Evolutionary conservation across 345 rosid species (phyloP).

Genomic region (Cardamine occulta): DNA sequence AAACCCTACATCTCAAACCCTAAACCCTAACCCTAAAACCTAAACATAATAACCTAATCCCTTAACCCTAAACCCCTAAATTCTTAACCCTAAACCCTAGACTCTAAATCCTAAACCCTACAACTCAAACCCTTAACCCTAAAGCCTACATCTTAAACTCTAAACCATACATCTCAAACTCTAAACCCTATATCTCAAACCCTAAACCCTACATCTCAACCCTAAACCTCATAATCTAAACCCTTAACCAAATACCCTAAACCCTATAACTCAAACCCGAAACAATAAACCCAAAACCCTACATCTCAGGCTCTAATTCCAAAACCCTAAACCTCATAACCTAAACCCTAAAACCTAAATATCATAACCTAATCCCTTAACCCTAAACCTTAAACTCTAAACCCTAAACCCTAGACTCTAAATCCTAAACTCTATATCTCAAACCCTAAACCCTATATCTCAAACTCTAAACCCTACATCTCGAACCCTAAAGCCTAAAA

Average conservation of each 20-base stretch:
- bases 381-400: not conserved
- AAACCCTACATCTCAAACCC: no score
- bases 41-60: no score
- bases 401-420: not conserved
- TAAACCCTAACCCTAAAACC: no score
- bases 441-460: no score
- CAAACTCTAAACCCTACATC: no score
- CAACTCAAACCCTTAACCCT: not conserved
- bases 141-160: not conserved
- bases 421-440: no score
- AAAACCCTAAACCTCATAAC: not conserved
- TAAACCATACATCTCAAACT: not conserved
- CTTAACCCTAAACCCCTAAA: not conserved
- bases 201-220: not conserved
- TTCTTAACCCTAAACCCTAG: not conserved
- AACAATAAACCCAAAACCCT: not conserved
- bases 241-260: not conserved
- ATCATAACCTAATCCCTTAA: not conserved
- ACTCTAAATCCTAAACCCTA: not conserved
- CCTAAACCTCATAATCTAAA: not conserved
- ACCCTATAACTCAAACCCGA: not conserved
- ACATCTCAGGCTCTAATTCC: no score
- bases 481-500: not conserved
- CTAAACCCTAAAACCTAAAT: not conserved
- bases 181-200: not conserved